phyloP scores from a whole-genome alignment of 768 basidiomycete species.

The Boletus coccyginus region DNA sequence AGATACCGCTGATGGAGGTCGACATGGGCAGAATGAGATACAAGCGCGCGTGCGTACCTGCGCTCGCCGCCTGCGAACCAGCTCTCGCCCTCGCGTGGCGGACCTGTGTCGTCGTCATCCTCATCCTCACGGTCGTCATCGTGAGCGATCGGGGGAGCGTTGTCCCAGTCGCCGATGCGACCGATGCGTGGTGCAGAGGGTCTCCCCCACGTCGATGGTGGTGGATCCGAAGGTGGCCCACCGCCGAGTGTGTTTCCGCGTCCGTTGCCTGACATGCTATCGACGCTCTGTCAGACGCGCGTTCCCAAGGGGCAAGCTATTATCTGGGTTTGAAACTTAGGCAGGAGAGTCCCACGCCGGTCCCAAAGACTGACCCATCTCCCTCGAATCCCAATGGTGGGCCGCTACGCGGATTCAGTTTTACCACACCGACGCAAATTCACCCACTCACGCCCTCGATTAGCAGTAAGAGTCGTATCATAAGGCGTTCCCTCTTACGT shows the following conservation, averaged over 20 bases:
- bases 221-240: slow-evolving; percentile 40
- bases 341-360: too few species aligned
- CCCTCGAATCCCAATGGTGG: too few species aligned
- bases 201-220: slow-evolving; percentile 47
- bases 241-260: slow-evolving; percentile 51
- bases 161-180: slow-evolving; percentile 51
- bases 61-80: slow-evolving; percentile 96
- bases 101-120: slow-evolving; percentile 50
- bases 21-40: background rate
- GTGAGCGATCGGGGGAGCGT: slow-evolving; percentile 11
- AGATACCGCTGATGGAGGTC: slow-evolving; percentile 64
- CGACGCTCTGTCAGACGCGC: too few species aligned
- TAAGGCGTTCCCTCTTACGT: background rate
- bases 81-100: slow-evolving; percentile 46
- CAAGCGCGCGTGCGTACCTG: slow-evolving; percentile 49
- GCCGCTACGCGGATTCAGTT: too few species aligned
- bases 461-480: too few species aligned
- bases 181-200: slow-evolving; percentile 44
- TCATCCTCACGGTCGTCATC: slow-evolving; percentile 33
- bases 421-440: too few species aligned
- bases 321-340: too few species aligned
- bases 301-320: too few species aligned
- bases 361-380: too few species aligned
- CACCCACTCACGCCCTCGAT: too few species aligned
- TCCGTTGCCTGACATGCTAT: slow-evolving; percentile 38